phyloP scores from a whole-genome alignment of 1,284 basidiomycete species.

The Anthracocystis panici-leucophaei region DNA sequence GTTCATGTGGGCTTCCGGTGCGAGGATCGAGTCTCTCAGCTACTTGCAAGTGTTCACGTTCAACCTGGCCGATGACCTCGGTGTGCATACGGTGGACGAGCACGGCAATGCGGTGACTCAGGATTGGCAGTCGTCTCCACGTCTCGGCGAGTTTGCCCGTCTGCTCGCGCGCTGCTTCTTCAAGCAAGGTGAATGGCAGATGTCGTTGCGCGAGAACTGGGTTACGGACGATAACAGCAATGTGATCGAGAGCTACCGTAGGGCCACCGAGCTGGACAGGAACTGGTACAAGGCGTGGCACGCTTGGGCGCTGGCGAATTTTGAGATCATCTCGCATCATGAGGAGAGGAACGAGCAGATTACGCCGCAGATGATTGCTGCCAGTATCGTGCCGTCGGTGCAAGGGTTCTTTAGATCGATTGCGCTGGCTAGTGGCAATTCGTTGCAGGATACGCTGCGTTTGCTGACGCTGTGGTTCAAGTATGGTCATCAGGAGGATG shows the following conservation, averaged over 20 bases:
- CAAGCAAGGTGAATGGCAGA: conserved; percentile 96
- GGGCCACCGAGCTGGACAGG: conserved; percentile 91
- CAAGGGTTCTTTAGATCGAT: conserved; percentile 96
- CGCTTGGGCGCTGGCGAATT: conserved; percentile 96
- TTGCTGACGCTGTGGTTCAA: conserved; percentile 98
- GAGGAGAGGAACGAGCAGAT: conserved; percentile 75
- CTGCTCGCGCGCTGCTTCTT: conserved; percentile 96
- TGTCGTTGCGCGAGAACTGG: conserved; percentile 82
- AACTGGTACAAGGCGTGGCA: conserved; percentile 99
- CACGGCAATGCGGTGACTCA: conserved; percentile 57
- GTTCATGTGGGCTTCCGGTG: conserved; percentile 93
- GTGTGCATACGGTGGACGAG: conserved; percentile 71
- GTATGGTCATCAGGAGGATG: conserved; percentile 90
- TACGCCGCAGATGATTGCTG: conserved; percentile 79
- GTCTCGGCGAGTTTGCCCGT: conserved; percentile 80
- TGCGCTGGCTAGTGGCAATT: conserved; percentile 84
- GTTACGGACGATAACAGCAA: conserved; percentile 69
- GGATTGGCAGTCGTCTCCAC: conserved; percentile 62
- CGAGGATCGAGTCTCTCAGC: conserved; percentile 81
- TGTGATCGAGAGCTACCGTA: conserved; percentile 78
- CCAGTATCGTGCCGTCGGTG: conserved; percentile 93
- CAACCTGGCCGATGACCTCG: conserved; percentile 79
- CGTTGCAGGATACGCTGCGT: conserved; percentile 93
- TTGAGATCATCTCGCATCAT: conserved; percentile 81
- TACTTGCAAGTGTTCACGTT: conserved; percentile 88